Evolutionary conservation across 305 asterid genomes (phyloP).

Genomic region (Lippia alba): DNA sequence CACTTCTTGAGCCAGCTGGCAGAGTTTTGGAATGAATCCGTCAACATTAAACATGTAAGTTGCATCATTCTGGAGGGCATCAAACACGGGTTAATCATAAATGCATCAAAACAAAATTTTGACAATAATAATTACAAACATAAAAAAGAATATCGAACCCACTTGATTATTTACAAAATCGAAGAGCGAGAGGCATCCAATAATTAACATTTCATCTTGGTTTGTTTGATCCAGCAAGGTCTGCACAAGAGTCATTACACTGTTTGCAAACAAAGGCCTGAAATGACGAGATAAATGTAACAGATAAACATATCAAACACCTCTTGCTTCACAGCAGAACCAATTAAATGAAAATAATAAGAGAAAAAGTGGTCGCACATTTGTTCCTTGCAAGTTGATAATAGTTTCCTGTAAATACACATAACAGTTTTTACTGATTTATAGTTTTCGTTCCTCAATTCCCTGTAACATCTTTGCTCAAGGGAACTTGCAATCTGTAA

Average conservation of each 20-base stretch:
- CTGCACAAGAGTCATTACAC: conserved; percentile 77
- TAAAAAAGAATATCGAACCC: neutral
- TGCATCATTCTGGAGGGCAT: conserved; percentile 79
- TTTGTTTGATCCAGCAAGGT: conserved; percentile 85
- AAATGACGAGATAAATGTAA: conserved; percentile 31
- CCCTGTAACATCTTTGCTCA: conserved; percentile 96
- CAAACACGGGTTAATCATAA: conserved; percentile 29
- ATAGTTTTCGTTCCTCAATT: conserved; percentile 77
- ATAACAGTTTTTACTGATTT: conserved; percentile 71
- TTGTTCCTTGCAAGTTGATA: conserved; percentile 87
- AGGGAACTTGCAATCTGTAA: conserved; percentile 83
- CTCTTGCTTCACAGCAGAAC: neutral
- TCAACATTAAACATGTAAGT: conserved; percentile 91
- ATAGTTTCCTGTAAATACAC: conserved; percentile 85
- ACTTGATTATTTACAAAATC: conserved; percentile 98
- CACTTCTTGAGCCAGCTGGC: conserved; percentile 88
- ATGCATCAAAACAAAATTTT: neutral
- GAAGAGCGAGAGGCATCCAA: conserved; percentile 85
- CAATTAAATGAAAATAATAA: neutral
- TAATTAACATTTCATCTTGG: conserved; percentile 75
- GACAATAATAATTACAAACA: conserved; percentile 16
- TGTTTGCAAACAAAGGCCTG: conserved; percentile 96
- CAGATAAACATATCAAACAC: neutral
- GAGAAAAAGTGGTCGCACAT: conserved; percentile 59
- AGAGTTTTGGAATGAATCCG: conserved; percentile 88